A percentile compares a stretch with the other conserved stretches of the same genome.
phyloP scores from a whole-genome alignment of 1,139 yeast genomes.

The Debaryomyces robertsiae region DNA sequence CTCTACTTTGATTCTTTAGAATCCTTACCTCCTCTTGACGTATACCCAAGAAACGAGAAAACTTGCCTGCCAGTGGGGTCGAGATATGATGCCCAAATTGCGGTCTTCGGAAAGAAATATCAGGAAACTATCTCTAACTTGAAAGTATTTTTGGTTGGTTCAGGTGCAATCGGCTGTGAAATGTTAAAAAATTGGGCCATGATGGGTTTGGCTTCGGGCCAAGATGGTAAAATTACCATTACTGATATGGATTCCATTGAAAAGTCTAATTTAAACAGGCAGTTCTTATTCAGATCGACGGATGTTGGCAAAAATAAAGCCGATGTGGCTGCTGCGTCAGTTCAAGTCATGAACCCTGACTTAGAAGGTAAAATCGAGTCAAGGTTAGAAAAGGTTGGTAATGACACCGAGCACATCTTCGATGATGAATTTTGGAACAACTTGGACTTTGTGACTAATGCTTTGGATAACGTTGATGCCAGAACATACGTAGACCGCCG shows the following conservation, averaged over 20 bases:
- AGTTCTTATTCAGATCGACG: constrained; percentile 88
- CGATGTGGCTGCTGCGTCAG: constrained; percentile 89
- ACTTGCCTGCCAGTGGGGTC: constrained; percentile 75
- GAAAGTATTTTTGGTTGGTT: constrained; percentile 88
- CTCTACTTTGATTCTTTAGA: constrained; percentile 93
- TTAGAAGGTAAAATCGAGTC: constrained; percentile 76
- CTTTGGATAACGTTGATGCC: constrained; percentile 96
- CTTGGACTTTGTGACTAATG: constrained; percentile 90
- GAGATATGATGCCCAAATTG: constrained; percentile 91
- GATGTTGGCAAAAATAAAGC: constrained; percentile 94
- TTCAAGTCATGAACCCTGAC: constrained; percentile 80
- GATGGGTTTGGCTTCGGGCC: constrained; percentile 93
- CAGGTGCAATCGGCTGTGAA: constrained; percentile 99
- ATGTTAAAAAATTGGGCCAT: constrained; percentile 98
- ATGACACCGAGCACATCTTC: constrained; percentile 87
- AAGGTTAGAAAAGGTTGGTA: constrained; percentile 84
- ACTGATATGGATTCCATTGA: constrained; percentile 97
- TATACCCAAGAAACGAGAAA: constrained; percentile 64
- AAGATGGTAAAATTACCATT: constrained; percentile 76
- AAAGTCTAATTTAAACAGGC: constrained; percentile 93
- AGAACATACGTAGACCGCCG: constrained; percentile 97
- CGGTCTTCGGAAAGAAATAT: constrained; percentile 84
- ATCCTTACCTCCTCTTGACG: constrained; percentile 67
- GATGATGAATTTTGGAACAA: constrained; percentile 84
- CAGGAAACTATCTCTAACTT: constrained; percentile 74